Percentiles rank a stretch among this genome's conserved stretches.
Conservation (phyloP, 176 grass and related monocot genomes). For the barley (Hordeum vulgare) region DNA sequence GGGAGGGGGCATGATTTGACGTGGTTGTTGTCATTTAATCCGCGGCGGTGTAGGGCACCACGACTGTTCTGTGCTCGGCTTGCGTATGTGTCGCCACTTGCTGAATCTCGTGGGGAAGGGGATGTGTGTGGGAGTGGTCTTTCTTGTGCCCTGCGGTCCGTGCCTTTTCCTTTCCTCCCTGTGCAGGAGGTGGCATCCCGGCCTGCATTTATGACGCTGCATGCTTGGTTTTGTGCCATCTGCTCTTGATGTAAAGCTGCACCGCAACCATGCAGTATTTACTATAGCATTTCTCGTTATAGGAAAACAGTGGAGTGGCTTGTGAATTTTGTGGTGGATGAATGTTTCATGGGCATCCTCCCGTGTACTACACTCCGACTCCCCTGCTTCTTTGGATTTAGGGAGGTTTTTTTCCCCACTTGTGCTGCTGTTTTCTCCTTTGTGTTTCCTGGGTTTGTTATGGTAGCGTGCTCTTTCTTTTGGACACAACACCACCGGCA, state of each 20-base stretch:
- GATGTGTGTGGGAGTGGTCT: constrained; percentile 20
- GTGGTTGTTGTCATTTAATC: constrained; percentile 27
- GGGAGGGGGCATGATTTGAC: background rate
- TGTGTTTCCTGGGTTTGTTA: background rate
- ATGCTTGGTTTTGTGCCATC: constrained; percentile 19
- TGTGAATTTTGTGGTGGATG: constrained; percentile 15
- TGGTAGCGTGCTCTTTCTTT: background rate
- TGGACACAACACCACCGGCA: background rate
- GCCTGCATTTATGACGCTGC: constrained; percentile 25
- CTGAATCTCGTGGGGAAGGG: background rate
- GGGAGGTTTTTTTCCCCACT: constrained; percentile 10
- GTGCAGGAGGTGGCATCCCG: background rate
- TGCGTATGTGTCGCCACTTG: background rate
- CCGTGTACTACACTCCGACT: background rate
- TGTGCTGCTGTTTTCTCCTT: constrained; percentile 5
- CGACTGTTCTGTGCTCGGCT: background rate
- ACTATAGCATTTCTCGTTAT: background rate
- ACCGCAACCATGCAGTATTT: background rate
- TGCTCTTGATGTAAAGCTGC: constrained; percentile 25
- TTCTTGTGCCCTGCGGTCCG: constrained; percentile 18
- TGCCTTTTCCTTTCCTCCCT: background rate
- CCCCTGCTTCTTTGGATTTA: constrained; percentile 11
- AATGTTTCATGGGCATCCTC: background rate
- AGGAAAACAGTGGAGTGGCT: constrained; percentile 3
- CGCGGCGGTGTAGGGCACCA: background rate